A percentile compares a stretch with the other conserved stretches of the same genome.
phyloP scores from a whole-genome alignment of 805 yeast species.

The Saccharomycopsis sp. region DNA sequence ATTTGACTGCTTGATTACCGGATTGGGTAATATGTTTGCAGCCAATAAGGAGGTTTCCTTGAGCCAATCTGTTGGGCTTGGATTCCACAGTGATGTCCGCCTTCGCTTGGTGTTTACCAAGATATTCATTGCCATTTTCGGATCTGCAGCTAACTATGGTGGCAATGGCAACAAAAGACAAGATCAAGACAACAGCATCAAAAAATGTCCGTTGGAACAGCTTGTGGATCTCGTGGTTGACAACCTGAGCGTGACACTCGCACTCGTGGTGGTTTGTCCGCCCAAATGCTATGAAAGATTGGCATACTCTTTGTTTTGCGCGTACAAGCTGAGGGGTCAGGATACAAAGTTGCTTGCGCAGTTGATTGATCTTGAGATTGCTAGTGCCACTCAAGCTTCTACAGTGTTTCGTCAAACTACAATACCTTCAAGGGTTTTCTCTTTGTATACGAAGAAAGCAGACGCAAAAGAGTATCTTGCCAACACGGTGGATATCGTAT shows the following conservation, averaged over 20 bases:
- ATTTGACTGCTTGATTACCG: slow-evolving; percentile 52
- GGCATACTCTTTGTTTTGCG: slow-evolving; percentile 10
- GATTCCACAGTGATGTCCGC: slow-evolving; percentile 59
- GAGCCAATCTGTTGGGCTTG: slow-evolving; percentile 65
- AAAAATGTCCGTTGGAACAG: slow-evolving; percentile 22
- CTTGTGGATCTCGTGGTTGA: slow-evolving; percentile 17
- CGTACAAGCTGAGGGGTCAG: slow-evolving; percentile 4
- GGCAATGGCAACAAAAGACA: background rate
- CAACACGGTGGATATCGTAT: slow-evolving; percentile 45
- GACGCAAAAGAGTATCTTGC: slow-evolving; percentile 43
- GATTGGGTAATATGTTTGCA: slow-evolving; percentile 59
- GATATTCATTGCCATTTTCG: slow-evolving; percentile 61
- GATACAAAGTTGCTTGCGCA: slow-evolving; percentile 6
- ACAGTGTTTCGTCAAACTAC: slow-evolving; percentile 70
- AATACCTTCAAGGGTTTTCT: slow-evolving; percentile 68
- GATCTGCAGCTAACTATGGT: slow-evolving; percentile 24
- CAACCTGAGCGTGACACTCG: slow-evolving; percentile 38
- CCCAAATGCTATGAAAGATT: slow-evolving; percentile 9
- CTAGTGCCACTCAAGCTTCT: slow-evolving; percentile 4
- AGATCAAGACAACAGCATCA: slow-evolving; percentile 21
- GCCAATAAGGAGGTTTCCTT: slow-evolving; percentile 73
- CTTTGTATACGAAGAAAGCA: slow-evolving; percentile 58
- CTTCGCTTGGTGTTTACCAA: slow-evolving; percentile 66
- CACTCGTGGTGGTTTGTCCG: slow-evolving; percentile 23
- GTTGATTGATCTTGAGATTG: slow-evolving; percentile 20